Base-by-base conservation (phyloP, 23 red algal species). In the Cyanidioschyzon merolae region DNA sequence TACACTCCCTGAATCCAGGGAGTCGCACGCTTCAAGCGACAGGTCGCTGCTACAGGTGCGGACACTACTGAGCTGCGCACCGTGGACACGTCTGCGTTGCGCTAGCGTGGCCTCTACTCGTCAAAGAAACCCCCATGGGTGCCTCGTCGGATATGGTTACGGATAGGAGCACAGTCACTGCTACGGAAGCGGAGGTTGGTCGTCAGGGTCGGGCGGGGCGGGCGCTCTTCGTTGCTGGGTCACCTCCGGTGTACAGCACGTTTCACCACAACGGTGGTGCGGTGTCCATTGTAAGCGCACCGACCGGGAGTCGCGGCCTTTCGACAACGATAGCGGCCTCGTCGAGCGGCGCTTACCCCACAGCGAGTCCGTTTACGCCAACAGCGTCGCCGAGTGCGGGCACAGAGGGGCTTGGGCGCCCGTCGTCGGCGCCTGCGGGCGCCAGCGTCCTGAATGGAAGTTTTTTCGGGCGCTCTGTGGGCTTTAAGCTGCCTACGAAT, bases 301-400 rank as follows among this genome's bases (percentile, higher is more conserved):
- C 63, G 63, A 27, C 16, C 29, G 30, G n/a, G 16, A 32, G 12
- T 15, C 45, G 45, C 21, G 45, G 12, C 12, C 45, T 15, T 21
- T 7, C 63, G 63, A 71, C 63, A 15, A 27, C 63, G 12, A 32
- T 35, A 27, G 30, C 63, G 63, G 63, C 63, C 3, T 32, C 63
- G 63, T 15, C 12, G 12, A 27, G 63, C 29, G 32, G 45, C 12
- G 45, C 12, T 21, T 54, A 21, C 21, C 45, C 45, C 45, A 54
- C 45, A 21, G 45, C 63, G n/a, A 71, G 63, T 71, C 63, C 63
- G 63, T 71, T 71, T 27, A 71, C 63, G 63, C 63, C 63, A 7
- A 27, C 63, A 7, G 63, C 63, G 63, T 71, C 63, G 63, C 63
- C 63, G 63, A 35, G 7, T 7, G 21, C 16, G 29, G 12, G 32